Evolutionary conservation across 129 eudicot species (phyloP).

Genomic region (Saussurea involucrata): DNA sequence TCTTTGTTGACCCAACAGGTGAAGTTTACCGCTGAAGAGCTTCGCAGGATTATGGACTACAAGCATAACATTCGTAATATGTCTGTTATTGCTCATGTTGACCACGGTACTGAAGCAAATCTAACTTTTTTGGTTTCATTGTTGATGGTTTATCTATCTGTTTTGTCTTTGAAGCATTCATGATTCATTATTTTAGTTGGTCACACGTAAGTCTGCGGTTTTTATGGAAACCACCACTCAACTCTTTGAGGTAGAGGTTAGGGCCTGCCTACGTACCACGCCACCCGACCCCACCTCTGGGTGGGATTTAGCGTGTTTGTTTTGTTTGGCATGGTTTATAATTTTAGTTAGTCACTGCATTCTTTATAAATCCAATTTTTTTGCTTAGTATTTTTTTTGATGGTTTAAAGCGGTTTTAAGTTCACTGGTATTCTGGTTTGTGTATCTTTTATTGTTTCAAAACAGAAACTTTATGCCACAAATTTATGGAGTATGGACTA

Average conservation of each 20-base stretch:
- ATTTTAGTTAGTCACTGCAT: not conserved
- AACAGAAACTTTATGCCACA: not conserved
- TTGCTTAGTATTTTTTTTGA: not conserved
- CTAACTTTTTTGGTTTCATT: not conserved
- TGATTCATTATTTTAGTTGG: not conserved
- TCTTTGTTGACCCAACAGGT: constrained; percentile 40
- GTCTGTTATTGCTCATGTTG: constrained; percentile 90
- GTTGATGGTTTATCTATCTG: not conserved
- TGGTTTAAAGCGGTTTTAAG: not conserved
- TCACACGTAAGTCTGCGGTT: not conserved
- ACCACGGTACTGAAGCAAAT: constrained; percentile 47
- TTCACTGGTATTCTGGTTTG: not conserved
- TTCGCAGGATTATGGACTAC: constrained; percentile 67
- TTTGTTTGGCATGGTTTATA: not conserved
- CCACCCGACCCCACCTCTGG: not conserved
- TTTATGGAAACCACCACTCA: no score
- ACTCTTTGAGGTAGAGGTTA: no score
- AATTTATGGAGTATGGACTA: not conserved
- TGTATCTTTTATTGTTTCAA: not conserved
- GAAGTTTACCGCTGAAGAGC: constrained; percentile 82
- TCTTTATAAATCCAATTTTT: not conserved
- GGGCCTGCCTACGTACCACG: not conserved
- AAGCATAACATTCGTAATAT: constrained; percentile 77
- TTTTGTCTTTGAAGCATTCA: not conserved
- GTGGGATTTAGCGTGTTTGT: not conserved